Evolutionary conservation across 148 eudicot genomes (phyloP).

Genomic region (Rhododendron simsii): DNA sequence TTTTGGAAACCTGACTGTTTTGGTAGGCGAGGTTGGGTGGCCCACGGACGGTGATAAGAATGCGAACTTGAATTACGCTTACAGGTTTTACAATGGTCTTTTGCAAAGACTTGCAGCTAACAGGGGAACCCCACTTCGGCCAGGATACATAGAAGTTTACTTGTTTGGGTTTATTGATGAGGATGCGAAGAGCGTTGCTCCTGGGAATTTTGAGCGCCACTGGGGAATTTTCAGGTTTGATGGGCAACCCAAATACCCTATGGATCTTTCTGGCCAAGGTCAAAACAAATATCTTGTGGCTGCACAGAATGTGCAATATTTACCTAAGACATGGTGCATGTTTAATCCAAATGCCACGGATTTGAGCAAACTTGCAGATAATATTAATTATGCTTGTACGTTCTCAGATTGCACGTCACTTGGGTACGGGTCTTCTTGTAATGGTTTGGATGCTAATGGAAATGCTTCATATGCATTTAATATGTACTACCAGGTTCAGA

Average conservation of each 20-base stretch:
- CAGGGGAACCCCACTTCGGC: conserved; percentile 77
- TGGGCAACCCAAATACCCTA: conserved; percentile 77
- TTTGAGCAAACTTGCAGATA: conserved; percentile 51
- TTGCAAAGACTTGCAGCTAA: conserved; percentile 55
- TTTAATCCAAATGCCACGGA: conserved; percentile 62
- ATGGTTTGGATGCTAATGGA: conserved; percentile 54
- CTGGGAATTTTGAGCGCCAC: conserved; percentile 79
- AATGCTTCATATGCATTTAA: conserved; percentile 90
- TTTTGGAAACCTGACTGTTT: conserved; percentile 25
- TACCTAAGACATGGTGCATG: conserved; percentile 59
- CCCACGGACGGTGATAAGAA: conserved; percentile 89
- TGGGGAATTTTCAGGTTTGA: conserved; percentile 90
- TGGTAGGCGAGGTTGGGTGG: conserved; percentile 96
- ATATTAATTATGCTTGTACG: conserved; percentile 61
- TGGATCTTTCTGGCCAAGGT: conserved; percentile 53
- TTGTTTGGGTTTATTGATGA: conserved; percentile 75
- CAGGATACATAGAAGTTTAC: conserved; percentile 74
- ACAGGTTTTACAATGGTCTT: conserved; percentile 72
- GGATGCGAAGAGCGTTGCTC: conserved; percentile 72
- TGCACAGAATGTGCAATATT: conserved; percentile 62
- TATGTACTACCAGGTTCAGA: conserved; percentile 65
- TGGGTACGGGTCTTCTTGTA: conserved; percentile 77
- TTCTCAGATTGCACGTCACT: conserved; percentile 78
- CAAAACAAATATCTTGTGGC: conserved; percentile 44
- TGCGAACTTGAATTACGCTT: conserved; percentile 51